Evolutionary conservation across 352 stramenopile species (phyloP), one percentile per base, ranked within the genome.

Genomic region (Phytophthora palmivora): DNA sequence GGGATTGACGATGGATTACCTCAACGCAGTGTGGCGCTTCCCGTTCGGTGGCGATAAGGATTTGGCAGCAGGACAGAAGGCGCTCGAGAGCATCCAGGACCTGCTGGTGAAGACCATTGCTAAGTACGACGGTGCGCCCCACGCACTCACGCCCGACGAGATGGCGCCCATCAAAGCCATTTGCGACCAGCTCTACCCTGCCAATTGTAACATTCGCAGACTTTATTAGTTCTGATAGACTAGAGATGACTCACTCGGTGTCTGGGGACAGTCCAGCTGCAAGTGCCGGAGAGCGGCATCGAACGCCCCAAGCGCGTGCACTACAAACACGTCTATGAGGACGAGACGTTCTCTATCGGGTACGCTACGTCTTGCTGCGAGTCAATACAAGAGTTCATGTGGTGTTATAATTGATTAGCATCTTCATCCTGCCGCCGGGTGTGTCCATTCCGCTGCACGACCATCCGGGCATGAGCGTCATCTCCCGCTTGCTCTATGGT

Each of bases 241-340:
- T 8, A 66, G n/a, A 15, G 33, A 49, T 33, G 21, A 19, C 14
- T 37, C 38, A 10, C 21, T 10, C 39, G 37, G 19, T 54, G n/a
- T 44, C 24, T 28, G 24, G 28, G 28, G 41, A 26, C 62, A 92
- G 83, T 95, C 50, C 69, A 79, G 18, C 53, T 93, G 12, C 79
- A 73, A 16, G 67, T 89, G 7, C 80, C 82, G 28, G 30, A 45
- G 12, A 49, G 56, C 18, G 24, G 21, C 50, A 33, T 58, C 4
- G 30, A 70, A 34, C 30, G 48, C 15, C 15, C 49, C 26, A 79
- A 75, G 50, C 68, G 57, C 34, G 84, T 93, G 43, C 66, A 73
- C 26, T 95, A 95, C 64, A 61, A 91, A 46, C 84, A 95, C 66
- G 80, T 95, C n/a, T 93, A 84, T 46, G 87, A 93, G 57, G 81